A percentile compares a stretch with the other conserved stretches of the same genome.
These are phyloP conservation scores for Myotisia sp. DNA, from an alignment of 2,329 filamentous ascomycete genomes.

Conservation along the genomic window DNA sequence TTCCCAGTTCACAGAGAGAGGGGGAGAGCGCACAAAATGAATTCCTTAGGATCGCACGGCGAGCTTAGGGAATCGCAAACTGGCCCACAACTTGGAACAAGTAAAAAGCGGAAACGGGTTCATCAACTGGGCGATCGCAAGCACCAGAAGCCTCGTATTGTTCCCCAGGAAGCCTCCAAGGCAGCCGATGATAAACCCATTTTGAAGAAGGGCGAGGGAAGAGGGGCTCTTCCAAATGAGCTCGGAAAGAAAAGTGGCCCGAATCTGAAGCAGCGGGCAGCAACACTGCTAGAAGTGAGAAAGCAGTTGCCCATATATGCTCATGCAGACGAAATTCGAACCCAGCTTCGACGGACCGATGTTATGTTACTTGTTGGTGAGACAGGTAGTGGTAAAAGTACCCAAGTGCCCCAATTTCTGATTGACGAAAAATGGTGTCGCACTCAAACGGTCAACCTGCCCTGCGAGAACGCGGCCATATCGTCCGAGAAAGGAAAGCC, in stretches of 20 bases:
- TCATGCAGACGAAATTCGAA: conserved; percentile 54
- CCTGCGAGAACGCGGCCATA: too few relatives aligned
- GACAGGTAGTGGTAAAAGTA: conserved; percentile 93
- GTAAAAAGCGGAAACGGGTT: conserved; percentile 1
- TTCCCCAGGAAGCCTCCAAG: too few relatives aligned
- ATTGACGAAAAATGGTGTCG: conserved; percentile 66
- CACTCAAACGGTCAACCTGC: conserved; percentile 40
- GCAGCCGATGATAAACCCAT: too few relatives aligned
- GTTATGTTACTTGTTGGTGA: conserved; percentile 80
- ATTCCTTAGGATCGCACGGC: background rate
- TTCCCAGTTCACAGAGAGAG: too few relatives aligned
- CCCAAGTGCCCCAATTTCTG: conserved; percentile 86
- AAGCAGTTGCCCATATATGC: conserved; percentile 68
- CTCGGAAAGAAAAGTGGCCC: conserved; percentile 3
- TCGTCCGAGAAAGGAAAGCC: conserved; percentile 9
- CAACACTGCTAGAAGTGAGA: conserved; percentile 38
- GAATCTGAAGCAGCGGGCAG: conserved; percentile 32
- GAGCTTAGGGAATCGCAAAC: background rate
- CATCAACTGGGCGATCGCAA: background rate
- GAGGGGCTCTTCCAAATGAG: background rate
- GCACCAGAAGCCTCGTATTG: background rate
- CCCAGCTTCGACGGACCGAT: conserved; percentile 49
- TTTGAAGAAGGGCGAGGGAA: background rate
- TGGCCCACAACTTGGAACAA: background rate
- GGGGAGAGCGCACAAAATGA: too few relatives aligned